A percentile compares a stretch with the other conserved stretches of the same genome.
Evolutionary conservation across 371 early-diverging fungal species (phyloP).

Genomic region (Apophysomyces ossiformis): DNA sequence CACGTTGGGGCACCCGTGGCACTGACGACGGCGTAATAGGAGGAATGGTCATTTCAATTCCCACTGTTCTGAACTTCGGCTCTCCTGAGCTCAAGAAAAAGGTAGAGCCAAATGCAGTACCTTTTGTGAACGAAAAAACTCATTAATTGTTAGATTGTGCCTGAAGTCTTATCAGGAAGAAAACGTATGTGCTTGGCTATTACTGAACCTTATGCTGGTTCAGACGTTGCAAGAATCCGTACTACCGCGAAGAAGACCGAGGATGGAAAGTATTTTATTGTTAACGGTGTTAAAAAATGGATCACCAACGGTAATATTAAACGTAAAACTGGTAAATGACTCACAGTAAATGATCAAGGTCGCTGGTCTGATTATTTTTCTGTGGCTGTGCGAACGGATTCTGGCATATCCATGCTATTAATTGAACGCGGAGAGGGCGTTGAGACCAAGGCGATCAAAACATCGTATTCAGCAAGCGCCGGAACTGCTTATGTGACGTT

Average conservation of each 20-base stretch:
- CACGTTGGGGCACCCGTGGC: slow-evolving; percentile 59
- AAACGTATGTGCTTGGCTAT: slow-evolving; percentile 77
- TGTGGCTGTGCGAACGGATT: slow-evolving; percentile 69
- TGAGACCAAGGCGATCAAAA: slow-evolving; percentile 67
- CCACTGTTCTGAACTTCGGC: slow-evolving; percentile 63
- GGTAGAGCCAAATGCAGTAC: slow-evolving; percentile 17
- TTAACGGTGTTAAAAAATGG: slow-evolving; percentile 89
- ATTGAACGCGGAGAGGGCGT: slow-evolving; percentile 72
- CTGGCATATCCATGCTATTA: slow-evolving; percentile 76
- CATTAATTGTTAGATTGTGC: slow-evolving; percentile 40
- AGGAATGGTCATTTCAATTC: slow-evolving; percentile 59
- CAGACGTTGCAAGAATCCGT: slow-evolving; percentile 81
- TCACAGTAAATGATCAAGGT: neutral
- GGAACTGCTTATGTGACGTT: slow-evolving; percentile 76
- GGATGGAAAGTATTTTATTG: slow-evolving; percentile 67
- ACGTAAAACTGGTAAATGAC: slow-evolving; percentile 9
- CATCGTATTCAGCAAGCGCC: slow-evolving; percentile 66
- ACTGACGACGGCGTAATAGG: slow-evolving; percentile 52
- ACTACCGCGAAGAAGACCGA: slow-evolving; percentile 75
- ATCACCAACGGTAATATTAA: slow-evolving; percentile 77
- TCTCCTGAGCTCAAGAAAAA: slow-evolving; percentile 44
- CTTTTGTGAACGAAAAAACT: neutral
- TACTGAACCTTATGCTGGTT: slow-evolving; percentile 70
- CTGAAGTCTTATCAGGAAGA: slow-evolving; percentile 69
- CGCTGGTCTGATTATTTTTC: slow-evolving; percentile 67